Base-by-base conservation (phyloP, 805 yeast genomes). In the Candida nemodendra region DNA sequence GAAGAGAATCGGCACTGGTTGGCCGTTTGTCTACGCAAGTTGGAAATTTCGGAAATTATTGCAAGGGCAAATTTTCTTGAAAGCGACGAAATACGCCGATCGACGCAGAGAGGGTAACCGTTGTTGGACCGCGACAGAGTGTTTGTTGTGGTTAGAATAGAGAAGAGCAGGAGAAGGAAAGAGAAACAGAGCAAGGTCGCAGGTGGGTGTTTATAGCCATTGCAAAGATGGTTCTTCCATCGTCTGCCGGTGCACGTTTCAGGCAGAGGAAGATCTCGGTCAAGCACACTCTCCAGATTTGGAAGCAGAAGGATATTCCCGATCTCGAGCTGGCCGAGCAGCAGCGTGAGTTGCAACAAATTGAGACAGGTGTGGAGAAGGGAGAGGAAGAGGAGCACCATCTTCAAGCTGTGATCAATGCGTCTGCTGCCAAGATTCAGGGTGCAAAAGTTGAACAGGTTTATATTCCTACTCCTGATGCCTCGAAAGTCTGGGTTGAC, bases 341-440 rank as follows among this genome's bases (percentile, higher is more conserved):
- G 51, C 95, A 84, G 59, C 78, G 98, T 29, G 96, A 91, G 47
- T 65, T 86, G 21, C 88, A 87, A 53, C 87, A 88, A 44, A 77
- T 93, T 30, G 99, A 93, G 54, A 91, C 98, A 5, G 99, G 99
- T 64, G 99, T 93, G 28, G 99, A 93, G 56, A 93, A 93, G 60
- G 88, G 85, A 50, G 99, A 93, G 63, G 99, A 93, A 63, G 95
- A 88, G 52, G 99, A 93, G 62, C 93, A 86, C 28, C 99, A 93
- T 75, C 71, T 93, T 45, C 95, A 91, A 60, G 87, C 84, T 46
- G 96, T 90, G 34, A 82, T 93, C 48, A 80, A 81, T 62, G 91
- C 91, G 11, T 78, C 88, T 2, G 82, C 79, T 36, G 78, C 79
- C 21, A 80, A 81, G 2, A 73, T 85, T 14, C 66, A 78, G 41